Conservation (phyloP, 2,329 filamentous ascomycete genomes). For the Paecilomyces variotii region DNA sequence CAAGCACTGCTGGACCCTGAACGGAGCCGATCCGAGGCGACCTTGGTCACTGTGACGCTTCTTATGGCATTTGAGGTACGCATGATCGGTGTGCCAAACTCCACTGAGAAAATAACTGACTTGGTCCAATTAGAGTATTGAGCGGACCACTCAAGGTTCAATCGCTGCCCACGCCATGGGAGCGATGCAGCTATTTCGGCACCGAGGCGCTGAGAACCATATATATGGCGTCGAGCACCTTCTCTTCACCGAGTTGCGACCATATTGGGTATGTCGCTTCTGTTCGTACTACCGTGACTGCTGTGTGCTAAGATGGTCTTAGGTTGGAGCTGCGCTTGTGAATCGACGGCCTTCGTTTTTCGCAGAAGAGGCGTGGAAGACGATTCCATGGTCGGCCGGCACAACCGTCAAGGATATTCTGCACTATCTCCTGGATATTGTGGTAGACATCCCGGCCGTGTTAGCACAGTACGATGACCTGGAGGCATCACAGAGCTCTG, state of each 20-base stretch:
- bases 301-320: slow-evolving; percentile 1
- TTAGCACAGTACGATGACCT: slow-evolving; percentile 25
- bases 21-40: slow-evolving; percentile 28
- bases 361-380: slow-evolving; percentile 30
- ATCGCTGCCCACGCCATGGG: slow-evolving; percentile 27
- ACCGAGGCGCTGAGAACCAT: slow-evolving; percentile 32
- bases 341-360: slow-evolving; percentile 27
- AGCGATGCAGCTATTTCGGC: slow-evolving; percentile 28
- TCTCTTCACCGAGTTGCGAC: slow-evolving; percentile 30
- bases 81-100: neutral
- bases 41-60: slow-evolving; percentile 30
- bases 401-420: slow-evolving; percentile 30
- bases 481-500: slow-evolving; percentile 13
- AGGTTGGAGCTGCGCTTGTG: slow-evolving; percentile 25
- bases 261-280: slow-evolving; percentile 26
- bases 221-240: slow-evolving; percentile 33
- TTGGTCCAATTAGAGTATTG: slow-evolving; percentile 20
- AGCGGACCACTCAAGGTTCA: slow-evolving; percentile 25
- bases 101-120: slow-evolving; percentile 1
- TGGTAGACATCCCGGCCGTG: slow-evolving; percentile 25
- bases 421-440: slow-evolving; percentile 29
- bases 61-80: slow-evolving; percentile 30
- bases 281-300: neutral
- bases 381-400: slow-evolving; percentile 29
- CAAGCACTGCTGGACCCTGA: slow-evolving; percentile 28